Conservation (phyloP, 2,329 filamentous ascomycete genomes). For the Hymenoscyphus infarciens region DNA sequence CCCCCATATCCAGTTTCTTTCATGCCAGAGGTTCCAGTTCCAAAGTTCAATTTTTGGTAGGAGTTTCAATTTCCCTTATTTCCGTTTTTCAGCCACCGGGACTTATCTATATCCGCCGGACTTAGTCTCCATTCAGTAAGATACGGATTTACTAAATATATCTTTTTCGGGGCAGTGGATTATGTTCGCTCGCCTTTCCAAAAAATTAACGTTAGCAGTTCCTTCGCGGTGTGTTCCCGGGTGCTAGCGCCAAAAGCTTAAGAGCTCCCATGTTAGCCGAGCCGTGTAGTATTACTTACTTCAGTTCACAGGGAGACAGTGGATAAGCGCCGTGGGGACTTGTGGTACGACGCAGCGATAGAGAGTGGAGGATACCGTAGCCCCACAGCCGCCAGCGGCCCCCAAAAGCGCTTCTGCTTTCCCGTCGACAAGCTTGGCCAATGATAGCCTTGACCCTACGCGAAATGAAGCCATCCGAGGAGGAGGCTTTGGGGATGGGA, state of each 20-base stretch:
- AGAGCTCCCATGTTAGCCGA: not conserved
- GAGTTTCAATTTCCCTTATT: not conserved
- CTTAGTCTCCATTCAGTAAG: not conserved
- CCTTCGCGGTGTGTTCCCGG: not conserved
- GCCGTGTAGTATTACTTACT: not conserved
- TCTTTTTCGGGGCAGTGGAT: not conserved
- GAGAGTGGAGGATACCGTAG: not conserved
- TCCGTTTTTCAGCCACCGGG: not conserved
- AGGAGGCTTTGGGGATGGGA: not conserved
- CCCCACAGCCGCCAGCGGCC: not conserved
- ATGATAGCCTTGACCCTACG: not conserved
- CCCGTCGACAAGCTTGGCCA: not conserved
- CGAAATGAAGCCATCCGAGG: slow-evolving; percentile 1
- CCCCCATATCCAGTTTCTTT: no score
- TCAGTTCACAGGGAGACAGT: not conserved
- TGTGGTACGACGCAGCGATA: not conserved
- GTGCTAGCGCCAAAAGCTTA: not conserved
- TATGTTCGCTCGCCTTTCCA: not conserved
- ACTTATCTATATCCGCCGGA: not conserved
- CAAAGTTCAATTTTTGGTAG: no score
- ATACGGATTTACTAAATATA: slow-evolving; percentile 1
- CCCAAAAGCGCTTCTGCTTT: not conserved
- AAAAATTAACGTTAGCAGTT: not conserved
- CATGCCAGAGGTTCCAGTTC: no score
- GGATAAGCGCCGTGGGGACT: not conserved